A percentile compares a stretch with the other conserved stretches of the same genome.
Evolutionary conservation across 306 rosid genomes (phyloP).

Genomic region (Morella rubra): DNA sequence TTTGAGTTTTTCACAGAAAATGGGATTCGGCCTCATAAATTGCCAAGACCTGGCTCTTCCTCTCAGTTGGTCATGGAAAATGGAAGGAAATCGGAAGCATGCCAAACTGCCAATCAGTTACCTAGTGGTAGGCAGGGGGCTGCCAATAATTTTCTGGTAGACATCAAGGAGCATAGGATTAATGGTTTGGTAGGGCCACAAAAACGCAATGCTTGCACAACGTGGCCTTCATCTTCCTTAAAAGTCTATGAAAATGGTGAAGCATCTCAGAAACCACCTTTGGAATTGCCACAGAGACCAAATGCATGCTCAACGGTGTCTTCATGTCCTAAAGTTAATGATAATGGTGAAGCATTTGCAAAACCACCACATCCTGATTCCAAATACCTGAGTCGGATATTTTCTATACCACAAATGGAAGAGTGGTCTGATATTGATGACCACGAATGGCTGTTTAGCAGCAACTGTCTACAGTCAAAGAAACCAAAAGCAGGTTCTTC

Average conservation of each 20-base stretch:
- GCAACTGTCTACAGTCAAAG: constrained; percentile 5
- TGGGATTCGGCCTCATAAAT: constrained; percentile 20
- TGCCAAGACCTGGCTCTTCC: not conserved
- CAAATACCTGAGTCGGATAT: constrained; percentile 21
- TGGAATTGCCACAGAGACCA: not conserved
- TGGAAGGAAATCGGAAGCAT: constrained; percentile 12
- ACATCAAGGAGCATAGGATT: not conserved
- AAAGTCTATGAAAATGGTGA: not conserved
- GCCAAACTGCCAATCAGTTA: not conserved
- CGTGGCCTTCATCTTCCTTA: not conserved
- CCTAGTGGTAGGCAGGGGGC: not conserved
- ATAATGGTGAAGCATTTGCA: constrained; percentile 2
- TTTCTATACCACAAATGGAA: constrained; percentile 12
- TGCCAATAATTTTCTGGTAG: not conserved
- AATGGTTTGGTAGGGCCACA: constrained; percentile 11
- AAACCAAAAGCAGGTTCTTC: constrained; percentile 1
- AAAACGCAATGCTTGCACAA: not conserved
- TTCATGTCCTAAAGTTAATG: not conserved
- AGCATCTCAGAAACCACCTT: not conserved
- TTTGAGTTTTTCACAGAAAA: constrained; percentile 16
- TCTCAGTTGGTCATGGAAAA: constrained; percentile 11
- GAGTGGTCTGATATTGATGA: not conserved
- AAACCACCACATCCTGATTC: constrained; percentile 21
- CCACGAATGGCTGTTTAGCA: constrained; percentile 17
- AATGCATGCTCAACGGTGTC: not conserved